Conservation (phyloP, 208 protist genomes). For the Porcisia hertigi region DNA sequence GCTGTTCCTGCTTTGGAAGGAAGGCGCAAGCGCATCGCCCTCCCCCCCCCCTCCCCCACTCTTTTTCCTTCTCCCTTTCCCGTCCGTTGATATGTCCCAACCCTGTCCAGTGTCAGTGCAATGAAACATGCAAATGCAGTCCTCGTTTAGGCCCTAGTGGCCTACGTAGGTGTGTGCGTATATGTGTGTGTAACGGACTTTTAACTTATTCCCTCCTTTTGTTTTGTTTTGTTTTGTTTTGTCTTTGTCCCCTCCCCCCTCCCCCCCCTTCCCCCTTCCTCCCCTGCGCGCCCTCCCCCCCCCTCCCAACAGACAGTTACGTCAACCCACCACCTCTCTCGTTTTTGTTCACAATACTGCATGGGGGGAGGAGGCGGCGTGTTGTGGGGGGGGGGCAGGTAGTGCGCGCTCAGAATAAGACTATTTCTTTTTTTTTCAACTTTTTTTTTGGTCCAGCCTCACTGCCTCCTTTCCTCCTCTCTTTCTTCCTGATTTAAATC, state of each 20-base stretch:
- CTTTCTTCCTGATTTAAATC: neutral
- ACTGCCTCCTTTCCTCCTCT: neutral
- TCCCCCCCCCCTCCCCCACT: neutral
- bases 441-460: no score
- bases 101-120: neutral
- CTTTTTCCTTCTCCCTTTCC: neutral
- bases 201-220: conserved; percentile 2
- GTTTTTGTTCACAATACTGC: neutral
- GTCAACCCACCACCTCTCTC: neutral
- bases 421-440: neutral
- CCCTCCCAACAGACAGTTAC: neutral
- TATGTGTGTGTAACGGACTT: neutral
- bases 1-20: neutral
- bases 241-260: neutral
- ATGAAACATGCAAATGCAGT: no score
- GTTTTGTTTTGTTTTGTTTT: neutral
- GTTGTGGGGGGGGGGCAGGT: no score
- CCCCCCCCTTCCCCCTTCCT: neutral
- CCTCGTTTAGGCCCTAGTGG: neutral
- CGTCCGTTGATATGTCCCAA: neutral
- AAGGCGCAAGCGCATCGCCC: neutral
- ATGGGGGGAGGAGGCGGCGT: no score
- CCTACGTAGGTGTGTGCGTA: neutral
- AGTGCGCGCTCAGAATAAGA: neutral
- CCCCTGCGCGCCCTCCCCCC: neutral